A percentile compares a stretch with the other conserved stretches of the same genome.
These are phyloP conservation scores for Colletotrichum sp. DNA, from an alignment of 2,329 filamentous ascomycete species.

Conservation along the genomic window DNA sequence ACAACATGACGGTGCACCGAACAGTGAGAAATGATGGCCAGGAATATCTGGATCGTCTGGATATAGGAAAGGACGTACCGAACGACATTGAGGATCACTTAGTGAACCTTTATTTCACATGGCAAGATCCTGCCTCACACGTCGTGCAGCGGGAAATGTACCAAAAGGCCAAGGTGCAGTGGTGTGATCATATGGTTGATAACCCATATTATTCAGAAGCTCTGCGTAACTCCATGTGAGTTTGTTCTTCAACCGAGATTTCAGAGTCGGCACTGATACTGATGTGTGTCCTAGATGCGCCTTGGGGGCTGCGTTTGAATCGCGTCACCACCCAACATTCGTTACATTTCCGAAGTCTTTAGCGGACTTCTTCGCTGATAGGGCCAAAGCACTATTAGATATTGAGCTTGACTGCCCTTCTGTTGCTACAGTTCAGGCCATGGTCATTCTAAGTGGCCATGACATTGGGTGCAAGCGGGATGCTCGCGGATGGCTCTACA, in stretches of 20 bases:
- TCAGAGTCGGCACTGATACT: not conserved
- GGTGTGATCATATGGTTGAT: not conserved
- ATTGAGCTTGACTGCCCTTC: not conserved
- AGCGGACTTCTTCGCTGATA: constrained; percentile 10
- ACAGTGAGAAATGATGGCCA: constrained; percentile 26
- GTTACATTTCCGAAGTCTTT: constrained; percentile 34
- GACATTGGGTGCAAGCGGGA: not conserved
- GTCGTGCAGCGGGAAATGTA: constrained; percentile 27
- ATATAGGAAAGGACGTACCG: constrained; percentile 22
- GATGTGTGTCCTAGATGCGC: constrained; percentile 34
- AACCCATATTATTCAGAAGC: constrained; percentile 30
- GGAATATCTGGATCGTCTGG: constrained; percentile 23
- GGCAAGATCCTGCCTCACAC: constrained; percentile 27
- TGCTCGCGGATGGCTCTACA: not conserved
- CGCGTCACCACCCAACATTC: constrained; percentile 32
- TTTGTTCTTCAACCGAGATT: not conserved
- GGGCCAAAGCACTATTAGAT: not conserved
- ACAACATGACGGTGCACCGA: constrained; percentile 27
- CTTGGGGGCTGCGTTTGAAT: constrained; percentile 45
- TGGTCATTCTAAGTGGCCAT: not conserved
- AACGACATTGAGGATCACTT: constrained; percentile 19
- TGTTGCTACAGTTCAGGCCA: not conserved
- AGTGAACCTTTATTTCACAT: constrained; percentile 25
- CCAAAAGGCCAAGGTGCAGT: constrained; percentile 18
- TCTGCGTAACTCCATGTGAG: constrained; percentile 29